These are phyloP conservation scores for Microdochium trichocladiopsis DNA, from an alignment of 2,329 filamentous ascomycete species.

Conservation along the genomic window DNA sequence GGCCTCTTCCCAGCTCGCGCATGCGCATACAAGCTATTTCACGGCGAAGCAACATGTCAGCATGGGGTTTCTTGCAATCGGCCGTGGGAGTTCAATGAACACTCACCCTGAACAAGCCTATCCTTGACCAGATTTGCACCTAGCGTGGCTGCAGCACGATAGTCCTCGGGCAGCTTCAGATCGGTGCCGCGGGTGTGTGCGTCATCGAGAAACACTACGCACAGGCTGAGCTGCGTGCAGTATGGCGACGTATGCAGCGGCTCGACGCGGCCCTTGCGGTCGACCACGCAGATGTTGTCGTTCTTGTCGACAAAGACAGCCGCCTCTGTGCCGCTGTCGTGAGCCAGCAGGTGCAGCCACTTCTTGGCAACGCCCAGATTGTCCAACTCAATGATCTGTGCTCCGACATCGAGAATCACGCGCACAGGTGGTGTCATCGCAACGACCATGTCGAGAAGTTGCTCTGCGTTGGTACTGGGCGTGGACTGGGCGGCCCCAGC, in stretches of 20 bases:
- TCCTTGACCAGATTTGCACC: conserved; percentile 63
- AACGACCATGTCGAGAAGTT: conserved; percentile 37
- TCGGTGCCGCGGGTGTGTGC: conserved; percentile 66
- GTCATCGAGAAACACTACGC: conserved; percentile 64
- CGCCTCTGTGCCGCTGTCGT: conserved; percentile 23
- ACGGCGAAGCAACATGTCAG: conserved; percentile 4
- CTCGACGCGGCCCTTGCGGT: conserved; percentile 36
- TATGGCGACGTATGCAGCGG: conserved; percentile 53
- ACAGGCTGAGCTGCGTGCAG: conserved; percentile 44
- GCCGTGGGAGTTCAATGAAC: no score
- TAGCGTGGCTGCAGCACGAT: conserved; percentile 61
- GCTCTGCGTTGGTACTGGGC: conserved; percentile 23
- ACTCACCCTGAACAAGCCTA: conserved; percentile 56
- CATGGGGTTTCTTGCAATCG: no score
- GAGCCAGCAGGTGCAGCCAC: conserved; percentile 38
- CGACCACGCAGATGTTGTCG: conserved; percentile 47
- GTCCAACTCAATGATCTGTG: conserved; percentile 57
- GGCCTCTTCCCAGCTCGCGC: conserved; percentile 58
- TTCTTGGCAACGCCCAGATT: conserved; percentile 44
- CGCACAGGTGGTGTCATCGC: conserved; percentile 29
- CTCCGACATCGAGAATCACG: conserved; percentile 66
- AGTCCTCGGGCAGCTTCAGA: conserved; percentile 48
- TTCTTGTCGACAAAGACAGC: conserved; percentile 51
- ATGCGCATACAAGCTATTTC: conserved; percentile 67
- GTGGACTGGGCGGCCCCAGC: conserved; percentile 4